Evolutionary conservation across 2,329 filamentous ascomycete genomes (phyloP), one percentile per base, ranked within the genome.

Genomic region (Ophioceras dolichostomum): DNA sequence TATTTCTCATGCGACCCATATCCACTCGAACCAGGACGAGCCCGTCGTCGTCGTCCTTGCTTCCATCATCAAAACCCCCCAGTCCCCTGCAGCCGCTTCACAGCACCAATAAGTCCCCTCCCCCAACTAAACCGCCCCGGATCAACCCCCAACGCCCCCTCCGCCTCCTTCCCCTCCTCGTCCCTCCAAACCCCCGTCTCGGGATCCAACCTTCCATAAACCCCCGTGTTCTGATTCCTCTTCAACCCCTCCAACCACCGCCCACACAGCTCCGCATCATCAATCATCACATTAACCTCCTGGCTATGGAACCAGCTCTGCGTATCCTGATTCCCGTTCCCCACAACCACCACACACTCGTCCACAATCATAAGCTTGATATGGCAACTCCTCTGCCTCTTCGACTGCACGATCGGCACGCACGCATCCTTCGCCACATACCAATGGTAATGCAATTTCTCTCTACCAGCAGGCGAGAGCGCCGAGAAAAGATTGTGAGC

Each of bases 281-380:
- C 83, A 5, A 87, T 58, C 69, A 89, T 74, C 18, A 88, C 56
- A 45, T 89, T 88, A 38, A 83, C 69, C 54, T 89, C 83, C 53
- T 87, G 81, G 38, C 70, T 78, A 50, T 89, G 83, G 45, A 70
- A 87, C 76, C 81, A 88, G 16, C 70, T 76, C 55, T 89, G 83
- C 2, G 83, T 87, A 47, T 89, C 83, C 52, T 87, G 79, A 49
- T 88, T 89, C 0, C 82, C 83, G 44, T 74, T 83, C 4, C 83
- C 83, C 54, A 82, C 71, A 26, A 88, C 76, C 2, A 71, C 82
- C 26, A 89, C 67, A 17, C 60, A 59, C 31, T 70, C 71, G 52
- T 89, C 83, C 1, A 74, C 76, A 30, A 88, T 79, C 62, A 88
- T 70, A 3, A 89, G 62, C 53, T 89, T 89, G 52, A 87, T 69